Conservation (phyloP, 495 filamentous ascomycete species). For the Penicillium chermesinum region DNA sequence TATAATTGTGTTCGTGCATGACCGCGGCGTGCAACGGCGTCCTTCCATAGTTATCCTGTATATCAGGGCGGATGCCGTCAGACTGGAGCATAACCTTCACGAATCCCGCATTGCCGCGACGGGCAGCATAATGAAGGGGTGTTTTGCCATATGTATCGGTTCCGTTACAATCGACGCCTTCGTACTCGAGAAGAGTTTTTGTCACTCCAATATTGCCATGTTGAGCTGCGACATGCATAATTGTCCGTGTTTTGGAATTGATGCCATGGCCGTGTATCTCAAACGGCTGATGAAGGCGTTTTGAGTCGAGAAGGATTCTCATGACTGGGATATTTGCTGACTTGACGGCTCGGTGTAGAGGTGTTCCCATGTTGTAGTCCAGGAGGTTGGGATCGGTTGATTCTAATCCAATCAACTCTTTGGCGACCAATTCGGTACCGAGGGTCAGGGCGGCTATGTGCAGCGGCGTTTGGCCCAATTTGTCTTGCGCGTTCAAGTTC, state of each 20-base stretch:
- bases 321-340: neutral
- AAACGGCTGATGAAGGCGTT: neutral
- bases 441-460: neutral
- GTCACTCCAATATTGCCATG: neutral
- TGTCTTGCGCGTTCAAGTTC: neutral
- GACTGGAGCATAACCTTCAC: neutral
- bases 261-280: neutral
- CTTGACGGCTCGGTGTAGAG: neutral
- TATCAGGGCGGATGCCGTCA: neutral
- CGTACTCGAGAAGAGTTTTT: neutral
- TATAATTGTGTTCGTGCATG: neutral
- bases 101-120: neutral
- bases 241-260: neutral
- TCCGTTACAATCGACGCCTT: neutral
- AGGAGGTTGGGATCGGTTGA: neutral
- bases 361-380: neutral
- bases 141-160: neutral
- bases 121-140: neutral
- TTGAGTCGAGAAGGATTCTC: neutral
- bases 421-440: neutral
- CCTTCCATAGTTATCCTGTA: neutral
- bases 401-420: neutral
- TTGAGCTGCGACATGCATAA: neutral
- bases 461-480: neutral
- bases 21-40: conserved; percentile 1